Conservation (phyloP, 2,329 filamentous ascomycete species). For the Colletotrichum sp. region DNA sequence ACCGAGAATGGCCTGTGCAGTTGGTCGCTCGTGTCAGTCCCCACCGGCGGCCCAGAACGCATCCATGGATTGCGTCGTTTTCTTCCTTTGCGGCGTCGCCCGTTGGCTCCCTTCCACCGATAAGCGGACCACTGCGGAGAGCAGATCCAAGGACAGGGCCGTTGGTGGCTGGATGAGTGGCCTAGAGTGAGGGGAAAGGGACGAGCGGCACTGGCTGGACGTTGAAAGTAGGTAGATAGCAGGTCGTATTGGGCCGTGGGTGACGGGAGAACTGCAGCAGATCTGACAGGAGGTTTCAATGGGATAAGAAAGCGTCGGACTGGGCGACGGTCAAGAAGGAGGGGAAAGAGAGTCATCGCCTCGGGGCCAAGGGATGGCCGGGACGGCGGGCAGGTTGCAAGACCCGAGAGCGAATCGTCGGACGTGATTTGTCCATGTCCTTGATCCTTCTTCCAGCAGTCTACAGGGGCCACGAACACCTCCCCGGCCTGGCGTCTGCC, state of each 20-base stretch:
- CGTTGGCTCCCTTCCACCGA: constrained; percentile 1
- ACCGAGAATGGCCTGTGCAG: constrained; percentile 5
- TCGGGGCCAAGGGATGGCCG: background rate
- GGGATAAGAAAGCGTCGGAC: background rate
- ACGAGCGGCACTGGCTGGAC: background rate
- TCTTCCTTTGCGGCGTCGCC: background rate
- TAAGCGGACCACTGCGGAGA: constrained; percentile 14
- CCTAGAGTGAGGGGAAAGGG: background rate
- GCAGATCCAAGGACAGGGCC: background rate
- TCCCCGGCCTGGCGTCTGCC: background rate
- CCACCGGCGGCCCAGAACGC: background rate
- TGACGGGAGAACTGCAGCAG: background rate
- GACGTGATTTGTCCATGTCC: background rate
- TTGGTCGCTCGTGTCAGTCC: background rate
- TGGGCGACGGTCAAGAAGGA: background rate
- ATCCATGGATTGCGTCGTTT: background rate
- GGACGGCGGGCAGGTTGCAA: background rate
- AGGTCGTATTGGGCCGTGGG: background rate
- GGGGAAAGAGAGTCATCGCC: background rate
- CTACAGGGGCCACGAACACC: background rate
- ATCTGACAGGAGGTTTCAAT: background rate
- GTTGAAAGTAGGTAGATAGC: background rate
- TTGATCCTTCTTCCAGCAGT: background rate
- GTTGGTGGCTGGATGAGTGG: background rate
- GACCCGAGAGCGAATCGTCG: background rate